A percentile compares a stretch with the other conserved stretches of the same genome.
Evolutionary conservation across 257 asterid species (phyloP).

Genomic region (Solanum raphanifolium): DNA sequence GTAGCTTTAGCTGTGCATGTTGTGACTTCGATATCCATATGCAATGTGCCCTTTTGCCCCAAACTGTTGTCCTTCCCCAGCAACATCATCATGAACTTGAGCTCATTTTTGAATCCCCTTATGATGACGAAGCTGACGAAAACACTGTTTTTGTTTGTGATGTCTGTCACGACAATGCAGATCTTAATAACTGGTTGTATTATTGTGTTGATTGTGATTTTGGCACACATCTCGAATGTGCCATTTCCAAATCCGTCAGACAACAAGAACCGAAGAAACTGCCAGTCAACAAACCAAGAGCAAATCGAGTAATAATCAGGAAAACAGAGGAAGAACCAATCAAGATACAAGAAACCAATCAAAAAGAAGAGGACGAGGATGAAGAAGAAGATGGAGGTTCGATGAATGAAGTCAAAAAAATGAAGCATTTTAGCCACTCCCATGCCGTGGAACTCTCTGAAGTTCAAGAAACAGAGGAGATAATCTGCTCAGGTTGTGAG

Average conservation of each 20-base stretch:
- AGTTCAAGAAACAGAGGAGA: background rate
- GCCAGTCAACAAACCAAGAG: background rate
- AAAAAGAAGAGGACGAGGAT: background rate
- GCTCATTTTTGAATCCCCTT: background rate
- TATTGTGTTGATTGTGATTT: slow-evolving; percentile 9
- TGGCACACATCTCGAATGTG: slow-evolving; percentile 9
- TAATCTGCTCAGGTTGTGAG: slow-evolving; percentile 2
- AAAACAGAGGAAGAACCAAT: background rate
- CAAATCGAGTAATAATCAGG: background rate
- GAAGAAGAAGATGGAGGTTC: background rate
- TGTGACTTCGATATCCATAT: slow-evolving; percentile 38
- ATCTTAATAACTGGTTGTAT: background rate
- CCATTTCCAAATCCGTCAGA: background rate
- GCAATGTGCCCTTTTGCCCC: slow-evolving; percentile 21
- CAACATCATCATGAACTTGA: slow-evolving; percentile 9
- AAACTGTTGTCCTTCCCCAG: background rate
- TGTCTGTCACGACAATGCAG: background rate
- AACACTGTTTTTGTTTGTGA: background rate
- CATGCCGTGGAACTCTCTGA: background rate
- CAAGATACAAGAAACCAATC: background rate
- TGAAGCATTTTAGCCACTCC: slow-evolving; percentile 1
- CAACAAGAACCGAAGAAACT: background rate
- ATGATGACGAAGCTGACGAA: background rate
- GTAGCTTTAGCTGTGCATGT: slow-evolving; percentile 24
- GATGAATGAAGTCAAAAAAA: background rate